These are phyloP conservation scores for Silene uniflora DNA, from an alignment of 148 eudicot species.

Conservation along the genomic window DNA sequence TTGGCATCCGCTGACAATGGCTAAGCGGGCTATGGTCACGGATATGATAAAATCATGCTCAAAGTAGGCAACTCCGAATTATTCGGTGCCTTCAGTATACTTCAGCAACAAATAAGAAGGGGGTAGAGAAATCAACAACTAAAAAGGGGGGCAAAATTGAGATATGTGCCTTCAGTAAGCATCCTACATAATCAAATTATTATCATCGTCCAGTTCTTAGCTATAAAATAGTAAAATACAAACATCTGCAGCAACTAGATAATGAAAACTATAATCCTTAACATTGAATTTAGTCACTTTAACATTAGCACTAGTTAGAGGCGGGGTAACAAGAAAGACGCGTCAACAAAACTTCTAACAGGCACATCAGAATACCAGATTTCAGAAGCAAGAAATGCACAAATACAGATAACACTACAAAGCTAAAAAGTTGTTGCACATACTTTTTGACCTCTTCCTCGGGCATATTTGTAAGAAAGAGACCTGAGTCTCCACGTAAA, in stretches of 20 bases:
- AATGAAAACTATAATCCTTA: not conserved
- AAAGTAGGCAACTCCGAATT: not conserved
- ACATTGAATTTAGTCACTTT: not conserved
- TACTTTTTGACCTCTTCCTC: slow-evolving; percentile 78
- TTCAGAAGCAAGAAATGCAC: not conserved
- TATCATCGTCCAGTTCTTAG: not conserved
- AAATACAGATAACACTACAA: not conserved
- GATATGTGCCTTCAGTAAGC: not conserved
- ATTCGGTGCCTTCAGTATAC: not conserved
- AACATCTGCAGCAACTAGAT: not conserved
- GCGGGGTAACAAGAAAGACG: not conserved
- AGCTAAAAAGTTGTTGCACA: slow-evolving; percentile 4
- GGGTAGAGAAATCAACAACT: too few species aligned
- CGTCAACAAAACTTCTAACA: not conserved
- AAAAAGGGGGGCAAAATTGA: too few species aligned
- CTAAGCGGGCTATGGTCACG: not conserved
- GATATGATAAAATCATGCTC: not conserved
- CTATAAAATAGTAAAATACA: not conserved
- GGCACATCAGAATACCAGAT: not conserved
- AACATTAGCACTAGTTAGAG: not conserved
- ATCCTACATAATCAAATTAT: not conserved
- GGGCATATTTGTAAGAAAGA: slow-evolving; percentile 64
- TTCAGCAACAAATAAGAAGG: too few species aligned
- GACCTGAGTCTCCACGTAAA: slow-evolving; percentile 79
- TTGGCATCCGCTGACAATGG: not conserved